Percentiles rank a stretch among this genome's conserved stretches.
Conservation (phyloP, 129 eudicot species). For the Pseudognaphalium luteoalbum region DNA sequence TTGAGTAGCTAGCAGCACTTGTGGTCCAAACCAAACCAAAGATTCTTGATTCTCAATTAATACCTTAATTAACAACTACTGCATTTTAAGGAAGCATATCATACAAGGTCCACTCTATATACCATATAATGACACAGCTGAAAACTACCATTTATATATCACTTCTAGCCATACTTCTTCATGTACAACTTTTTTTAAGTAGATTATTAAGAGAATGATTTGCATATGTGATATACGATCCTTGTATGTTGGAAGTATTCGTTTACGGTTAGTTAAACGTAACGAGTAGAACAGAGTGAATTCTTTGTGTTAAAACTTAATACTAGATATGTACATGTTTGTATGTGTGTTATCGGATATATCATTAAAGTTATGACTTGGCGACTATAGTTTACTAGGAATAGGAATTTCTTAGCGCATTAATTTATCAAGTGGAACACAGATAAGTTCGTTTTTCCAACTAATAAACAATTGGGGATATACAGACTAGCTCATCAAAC, state of each 20-base stretch:
- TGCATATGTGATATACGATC: neutral
- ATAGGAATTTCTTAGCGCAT: no score
- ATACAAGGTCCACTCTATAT: constrained; percentile 41
- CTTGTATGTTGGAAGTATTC: neutral
- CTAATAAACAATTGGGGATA: no score
- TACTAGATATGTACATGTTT: no score
- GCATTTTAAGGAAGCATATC: constrained; percentile 7
- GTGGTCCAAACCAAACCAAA: constrained; percentile 38
- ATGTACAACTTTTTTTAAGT: neutral
- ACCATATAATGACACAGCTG: constrained; percentile 24
- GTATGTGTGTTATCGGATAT: no score
- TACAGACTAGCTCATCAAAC: no score
- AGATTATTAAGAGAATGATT: neutral
- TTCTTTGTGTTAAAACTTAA: no score
- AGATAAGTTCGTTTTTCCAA: no score
- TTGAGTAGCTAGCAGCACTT: constrained; percentile 6
- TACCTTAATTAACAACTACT: constrained; percentile 29
- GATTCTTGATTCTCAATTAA: constrained; percentile 42
- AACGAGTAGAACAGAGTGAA: no score
- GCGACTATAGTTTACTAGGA: no score
- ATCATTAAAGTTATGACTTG: no score
- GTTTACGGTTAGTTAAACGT: no score
- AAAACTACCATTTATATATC: constrained; percentile 20
- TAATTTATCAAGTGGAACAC: no score
- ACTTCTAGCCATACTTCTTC: constrained; percentile 12